Percentiles rank a stretch among this genome's conserved stretches.
phyloP scores from a whole-genome alignment of 441 rosid genomes.

The Adansonia madagascariensis region DNA sequence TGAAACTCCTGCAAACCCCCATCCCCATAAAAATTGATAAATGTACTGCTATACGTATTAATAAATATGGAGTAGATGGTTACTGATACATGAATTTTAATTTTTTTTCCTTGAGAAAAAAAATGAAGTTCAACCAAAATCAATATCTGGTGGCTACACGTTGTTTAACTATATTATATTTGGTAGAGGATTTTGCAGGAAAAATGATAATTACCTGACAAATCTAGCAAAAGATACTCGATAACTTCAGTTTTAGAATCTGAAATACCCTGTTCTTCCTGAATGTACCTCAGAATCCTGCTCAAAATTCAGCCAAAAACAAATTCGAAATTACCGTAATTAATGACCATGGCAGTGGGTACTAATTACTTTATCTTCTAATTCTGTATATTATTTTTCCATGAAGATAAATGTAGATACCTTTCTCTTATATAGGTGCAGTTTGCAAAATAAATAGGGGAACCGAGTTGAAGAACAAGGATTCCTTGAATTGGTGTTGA shows the following conservation, averaged over 20 bases:
- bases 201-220: constrained; percentile 50
- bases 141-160: no score
- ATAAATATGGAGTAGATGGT: not conserved
- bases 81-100: not conserved
- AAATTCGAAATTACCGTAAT: not conserved
- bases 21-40: not conserved
- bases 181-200: not conserved
- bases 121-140: no score
- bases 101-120: no score
- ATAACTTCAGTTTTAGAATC: constrained; percentile 36
- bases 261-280: constrained; percentile 47
- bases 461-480: constrained; percentile 76
- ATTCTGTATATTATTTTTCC: not conserved
- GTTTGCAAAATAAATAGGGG: constrained; percentile 87
- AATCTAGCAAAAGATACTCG: constrained; percentile 69
- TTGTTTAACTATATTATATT: not conserved
- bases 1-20: constrained; percentile 56
- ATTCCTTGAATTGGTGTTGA: constrained; percentile 50
- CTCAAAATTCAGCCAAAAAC: not conserved
- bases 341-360: not conserved
- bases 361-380: not conserved
- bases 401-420: constrained; percentile 30
- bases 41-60: no score
- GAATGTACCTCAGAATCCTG: constrained; percentile 67
- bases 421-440: constrained; percentile 73